These are phyloP conservation scores for Nevesoporus exiguus DNA, from an alignment of 768 basidiomycete species.

Conservation along the genomic window DNA sequence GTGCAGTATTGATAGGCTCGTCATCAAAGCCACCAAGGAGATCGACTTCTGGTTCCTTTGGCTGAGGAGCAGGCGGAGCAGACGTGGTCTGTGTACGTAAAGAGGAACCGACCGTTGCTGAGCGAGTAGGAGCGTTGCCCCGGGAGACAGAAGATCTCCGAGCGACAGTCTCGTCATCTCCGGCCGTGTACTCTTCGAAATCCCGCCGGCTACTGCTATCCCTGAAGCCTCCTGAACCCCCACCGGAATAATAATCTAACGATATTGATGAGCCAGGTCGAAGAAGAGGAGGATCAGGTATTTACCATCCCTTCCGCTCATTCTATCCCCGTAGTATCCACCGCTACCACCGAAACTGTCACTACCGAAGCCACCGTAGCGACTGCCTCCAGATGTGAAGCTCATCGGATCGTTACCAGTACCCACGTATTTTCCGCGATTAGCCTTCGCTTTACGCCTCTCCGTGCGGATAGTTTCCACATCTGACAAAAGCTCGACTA, in stretches of 20 bases:
- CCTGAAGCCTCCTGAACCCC: conserved; percentile 55
- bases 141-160: conserved; percentile 38
- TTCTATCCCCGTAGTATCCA: conserved; percentile 43
- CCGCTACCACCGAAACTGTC: conserved; percentile 41
- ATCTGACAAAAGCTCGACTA: conserved; percentile 88
- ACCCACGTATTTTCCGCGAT: conserved; percentile 87
- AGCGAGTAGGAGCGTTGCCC: conserved; percentile 28
- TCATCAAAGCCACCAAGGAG: conserved; percentile 77
- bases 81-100: conserved; percentile 32
- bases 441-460: conserved; percentile 87
- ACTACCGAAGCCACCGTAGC: conserved; percentile 71
- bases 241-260: conserved; percentile 37
- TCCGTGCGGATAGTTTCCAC: conserved; percentile 88
- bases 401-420: conserved; percentile 78
- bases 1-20: conserved; percentile 37
- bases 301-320: conserved; percentile 40
- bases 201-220: conserved; percentile 54
- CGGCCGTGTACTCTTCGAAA: conserved; percentile 96
- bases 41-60: conserved; percentile 57
- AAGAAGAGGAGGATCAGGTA: conserved; percentile 6
- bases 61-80: conserved; percentile 32
- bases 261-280: conserved; percentile 6
- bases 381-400: conserved; percentile 53
- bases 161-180: conserved; percentile 71
- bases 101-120: conserved; percentile 39